These are phyloP conservation scores for Leccinum insolens DNA, from an alignment of 1,284 basidiomycete species.

Conservation along the genomic window DNA sequence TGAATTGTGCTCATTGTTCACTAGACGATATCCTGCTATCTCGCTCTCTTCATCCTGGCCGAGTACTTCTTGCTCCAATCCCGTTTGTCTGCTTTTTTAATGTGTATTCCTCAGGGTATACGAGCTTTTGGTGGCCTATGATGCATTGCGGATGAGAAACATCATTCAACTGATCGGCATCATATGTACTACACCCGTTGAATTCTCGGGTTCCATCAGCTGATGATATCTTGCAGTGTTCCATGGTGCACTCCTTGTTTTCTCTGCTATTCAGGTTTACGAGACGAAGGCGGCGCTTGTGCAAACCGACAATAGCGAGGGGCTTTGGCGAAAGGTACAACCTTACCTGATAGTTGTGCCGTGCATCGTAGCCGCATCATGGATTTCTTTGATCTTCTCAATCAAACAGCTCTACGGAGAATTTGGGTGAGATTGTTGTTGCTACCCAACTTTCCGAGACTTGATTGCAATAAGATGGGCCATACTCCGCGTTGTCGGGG, in stretches of 20 bases:
- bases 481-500: slow-evolving; percentile 84
- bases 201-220: slow-evolving; percentile 1
- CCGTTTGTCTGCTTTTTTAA: background rate
- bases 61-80: slow-evolving; percentile 50
- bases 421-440: slow-evolving; percentile 53
- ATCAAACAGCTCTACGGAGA: slow-evolving; percentile 58
- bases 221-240: slow-evolving; percentile 54
- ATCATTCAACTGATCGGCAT: slow-evolving; percentile 77
- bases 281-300: slow-evolving; percentile 66
- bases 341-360: slow-evolving; percentile 58
- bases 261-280: slow-evolving; percentile 73
- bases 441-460: background rate
- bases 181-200: slow-evolving; percentile 47
- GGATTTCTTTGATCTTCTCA: slow-evolving; percentile 55
- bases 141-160: slow-evolving; percentile 76
- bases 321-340: slow-evolving; percentile 47
- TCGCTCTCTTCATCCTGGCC: slow-evolving; percentile 76
- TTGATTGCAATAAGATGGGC: slow-evolving; percentile 61
- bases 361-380: slow-evolving; percentile 53
- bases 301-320: slow-evolving; percentile 10
- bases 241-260: slow-evolving; percentile 71
- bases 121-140: slow-evolving; percentile 71
- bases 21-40: slow-evolving; percentile 82
- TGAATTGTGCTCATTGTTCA: slow-evolving; percentile 12
- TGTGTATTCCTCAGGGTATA: slow-evolving; percentile 54